Evolutionary conservation across 106 monocot genomes (phyloP).

Genomic region (Allium sativum): DNA sequence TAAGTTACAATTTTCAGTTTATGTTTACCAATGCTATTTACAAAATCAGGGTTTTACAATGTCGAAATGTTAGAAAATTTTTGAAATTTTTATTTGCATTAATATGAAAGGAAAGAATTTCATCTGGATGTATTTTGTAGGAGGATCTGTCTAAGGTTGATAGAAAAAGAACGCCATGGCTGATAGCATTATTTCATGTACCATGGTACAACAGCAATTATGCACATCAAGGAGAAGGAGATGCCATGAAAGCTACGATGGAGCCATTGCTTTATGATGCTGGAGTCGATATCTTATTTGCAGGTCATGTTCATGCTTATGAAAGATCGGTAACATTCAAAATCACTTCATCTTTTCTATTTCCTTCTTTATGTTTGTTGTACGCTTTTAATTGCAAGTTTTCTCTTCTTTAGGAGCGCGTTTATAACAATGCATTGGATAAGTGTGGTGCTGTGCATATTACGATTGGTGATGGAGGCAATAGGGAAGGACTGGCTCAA

Average conservation of each 20-base stretch:
- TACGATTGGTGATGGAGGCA: constrained; percentile 96
- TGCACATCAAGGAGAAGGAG: constrained; percentile 92
- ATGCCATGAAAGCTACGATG: constrained; percentile 69
- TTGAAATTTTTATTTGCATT: no score
- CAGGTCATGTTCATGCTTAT: constrained; percentile 98
- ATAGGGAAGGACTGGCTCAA: constrained; percentile 81
- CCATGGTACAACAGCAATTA: constrained; percentile 99
- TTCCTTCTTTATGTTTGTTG: not conserved
- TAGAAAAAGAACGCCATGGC: constrained; percentile 73
- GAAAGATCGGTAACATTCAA: constrained; percentile 58
- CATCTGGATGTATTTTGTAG: not conserved
- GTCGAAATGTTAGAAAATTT: no score
- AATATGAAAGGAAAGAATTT: no score
- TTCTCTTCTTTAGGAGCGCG: constrained; percentile 9
- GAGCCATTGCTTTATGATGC: constrained; percentile 74
- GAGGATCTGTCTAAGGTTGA: constrained; percentile 76
- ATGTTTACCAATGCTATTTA: no score
- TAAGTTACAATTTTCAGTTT: no score
- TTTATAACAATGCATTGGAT: constrained; percentile 11
- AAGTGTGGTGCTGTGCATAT: constrained; percentile 72
- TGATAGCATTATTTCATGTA: constrained; percentile 64
- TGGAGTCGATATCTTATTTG: constrained; percentile 66
- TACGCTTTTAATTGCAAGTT: not conserved
- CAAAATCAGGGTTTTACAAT: no score
- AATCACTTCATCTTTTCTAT: not conserved